These are phyloP conservation scores for Globisporangium radiosum DNA, from an alignment of 352 stramenopile genomes.

Conservation along the genomic window DNA sequence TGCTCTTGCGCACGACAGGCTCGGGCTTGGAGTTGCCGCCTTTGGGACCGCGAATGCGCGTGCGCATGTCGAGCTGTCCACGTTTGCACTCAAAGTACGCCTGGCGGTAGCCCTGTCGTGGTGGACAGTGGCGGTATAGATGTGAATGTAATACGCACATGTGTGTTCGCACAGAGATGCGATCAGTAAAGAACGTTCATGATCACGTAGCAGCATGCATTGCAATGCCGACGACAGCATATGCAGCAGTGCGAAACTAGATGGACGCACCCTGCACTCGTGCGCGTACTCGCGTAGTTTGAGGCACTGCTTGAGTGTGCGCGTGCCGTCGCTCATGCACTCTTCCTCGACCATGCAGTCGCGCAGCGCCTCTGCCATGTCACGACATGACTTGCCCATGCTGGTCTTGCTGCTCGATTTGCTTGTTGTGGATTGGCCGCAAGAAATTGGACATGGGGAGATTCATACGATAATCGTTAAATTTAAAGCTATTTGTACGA, in stretches of 20 bases:
- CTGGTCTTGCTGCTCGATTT: no score
- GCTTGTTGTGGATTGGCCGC: no score
- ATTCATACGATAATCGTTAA: no score
- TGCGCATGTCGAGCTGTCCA: slow-evolving; percentile 80
- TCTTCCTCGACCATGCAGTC: slow-evolving; percentile 75
- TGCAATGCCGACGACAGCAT: no score
- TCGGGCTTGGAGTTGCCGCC: slow-evolving; percentile 50
- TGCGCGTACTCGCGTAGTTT: slow-evolving; percentile 53
- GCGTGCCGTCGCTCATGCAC: slow-evolving; percentile 72
- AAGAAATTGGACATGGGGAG: no score
- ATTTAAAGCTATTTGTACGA: no score
- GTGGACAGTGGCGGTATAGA: not conserved
- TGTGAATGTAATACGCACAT: no score
- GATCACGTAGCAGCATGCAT: not conserved
- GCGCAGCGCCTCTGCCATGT: slow-evolving; percentile 74
- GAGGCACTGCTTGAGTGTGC: slow-evolving; percentile 74
- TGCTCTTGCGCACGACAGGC: slow-evolving; percentile 10
- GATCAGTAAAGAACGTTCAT: not conserved
- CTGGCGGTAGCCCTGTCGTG: slow-evolving; percentile 50
- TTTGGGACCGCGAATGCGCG: slow-evolving; percentile 71
- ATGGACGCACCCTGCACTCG: slow-evolving; percentile 54
- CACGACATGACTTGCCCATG: slow-evolving; percentile 81
- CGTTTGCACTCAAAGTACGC: slow-evolving; percentile 86
- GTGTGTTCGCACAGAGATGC: no score
- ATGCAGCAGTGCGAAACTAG: no score